Conservation (phyloP, 371 early-diverging fungal species). For the Mortierella sp. region DNA sequence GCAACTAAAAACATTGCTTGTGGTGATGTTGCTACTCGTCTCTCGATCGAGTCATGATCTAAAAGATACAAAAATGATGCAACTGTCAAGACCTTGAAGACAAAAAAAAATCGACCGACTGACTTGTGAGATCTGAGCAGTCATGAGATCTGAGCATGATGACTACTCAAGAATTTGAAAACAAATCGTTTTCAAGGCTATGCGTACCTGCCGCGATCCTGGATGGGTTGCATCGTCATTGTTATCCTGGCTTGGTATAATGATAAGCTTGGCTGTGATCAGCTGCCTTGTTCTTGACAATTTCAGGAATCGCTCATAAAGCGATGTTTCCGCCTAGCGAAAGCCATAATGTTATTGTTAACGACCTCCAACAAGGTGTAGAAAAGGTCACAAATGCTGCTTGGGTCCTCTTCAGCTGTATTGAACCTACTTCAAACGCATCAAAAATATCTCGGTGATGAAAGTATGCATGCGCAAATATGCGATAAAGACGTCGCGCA, state of each 20-base stretch:
- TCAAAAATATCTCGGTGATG: constrained; percentile 92
- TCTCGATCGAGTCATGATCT: constrained; percentile 43
- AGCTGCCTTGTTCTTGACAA: constrained; percentile 75
- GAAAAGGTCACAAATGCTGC: background rate
- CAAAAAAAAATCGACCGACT: background rate
- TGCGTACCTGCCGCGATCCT: constrained; percentile 35
- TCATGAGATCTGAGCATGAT: too few relatives aligned
- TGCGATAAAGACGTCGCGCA: constrained; percentile 92
- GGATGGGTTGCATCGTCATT: constrained; percentile 13
- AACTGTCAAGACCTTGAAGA: too few relatives aligned
- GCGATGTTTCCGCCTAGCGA: constrained; percentile 73
- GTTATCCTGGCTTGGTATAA: constrained; percentile 66
- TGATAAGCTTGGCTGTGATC: constrained; percentile 73
- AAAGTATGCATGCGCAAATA: constrained; percentile 95
- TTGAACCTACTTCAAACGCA: constrained; percentile 73
- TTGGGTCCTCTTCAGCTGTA: too few relatives aligned
- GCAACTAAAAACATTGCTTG: background rate
- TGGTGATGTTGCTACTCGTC: constrained; percentile 16
- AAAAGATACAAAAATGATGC: background rate
- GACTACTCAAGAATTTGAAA: too few relatives aligned
- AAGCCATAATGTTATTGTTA: background rate
- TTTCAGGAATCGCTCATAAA: constrained; percentile 85
- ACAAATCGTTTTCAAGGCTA: background rate
- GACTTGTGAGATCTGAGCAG: too few relatives aligned
- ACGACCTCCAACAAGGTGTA: constrained; percentile 1